Evolutionary conservation across 257 asterid species (phyloP).

Genomic region (Salvia miltiorrhiza): DNA sequence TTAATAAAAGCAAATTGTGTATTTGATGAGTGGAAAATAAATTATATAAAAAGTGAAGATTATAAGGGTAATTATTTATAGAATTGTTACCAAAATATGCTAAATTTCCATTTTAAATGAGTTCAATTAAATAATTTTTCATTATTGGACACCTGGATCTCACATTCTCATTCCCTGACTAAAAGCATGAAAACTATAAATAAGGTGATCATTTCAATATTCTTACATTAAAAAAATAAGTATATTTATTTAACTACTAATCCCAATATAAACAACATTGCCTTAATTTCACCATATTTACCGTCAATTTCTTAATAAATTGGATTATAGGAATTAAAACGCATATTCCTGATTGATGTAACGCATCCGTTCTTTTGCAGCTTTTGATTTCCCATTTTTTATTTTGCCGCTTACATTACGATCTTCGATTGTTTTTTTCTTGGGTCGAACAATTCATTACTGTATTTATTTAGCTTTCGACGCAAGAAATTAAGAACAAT

Average conservation of each 20-base stretch:
- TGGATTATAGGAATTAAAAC: not conserved
- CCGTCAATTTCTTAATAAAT: not conserved
- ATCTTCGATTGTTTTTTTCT: too few species aligned
- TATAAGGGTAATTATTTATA: too few species aligned
- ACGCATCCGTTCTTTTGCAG: conserved; percentile 4
- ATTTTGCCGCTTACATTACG: not conserved
- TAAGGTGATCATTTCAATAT: not conserved
- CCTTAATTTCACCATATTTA: not conserved
- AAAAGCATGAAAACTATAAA: not conserved
- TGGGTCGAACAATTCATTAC: not conserved
- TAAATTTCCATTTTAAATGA: too few species aligned
- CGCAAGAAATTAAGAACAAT: not conserved
- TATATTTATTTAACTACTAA: not conserved
- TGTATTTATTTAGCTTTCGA: not conserved
- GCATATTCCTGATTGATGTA: not conserved
- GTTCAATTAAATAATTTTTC: not conserved
- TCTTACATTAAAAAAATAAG: not conserved
- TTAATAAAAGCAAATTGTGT: too few species aligned
- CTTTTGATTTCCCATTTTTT: not conserved
- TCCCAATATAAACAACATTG: not conserved
- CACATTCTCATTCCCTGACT: not conserved
- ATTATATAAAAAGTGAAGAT: too few species aligned
- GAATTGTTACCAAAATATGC: too few species aligned
- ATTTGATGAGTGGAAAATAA: too few species aligned
- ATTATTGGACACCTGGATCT: too few species aligned